These are phyloP conservation scores for Iodosphaeria phyllophila DNA, from an alignment of 2,329 filamentous ascomycete genomes.

Conservation along the genomic window DNA sequence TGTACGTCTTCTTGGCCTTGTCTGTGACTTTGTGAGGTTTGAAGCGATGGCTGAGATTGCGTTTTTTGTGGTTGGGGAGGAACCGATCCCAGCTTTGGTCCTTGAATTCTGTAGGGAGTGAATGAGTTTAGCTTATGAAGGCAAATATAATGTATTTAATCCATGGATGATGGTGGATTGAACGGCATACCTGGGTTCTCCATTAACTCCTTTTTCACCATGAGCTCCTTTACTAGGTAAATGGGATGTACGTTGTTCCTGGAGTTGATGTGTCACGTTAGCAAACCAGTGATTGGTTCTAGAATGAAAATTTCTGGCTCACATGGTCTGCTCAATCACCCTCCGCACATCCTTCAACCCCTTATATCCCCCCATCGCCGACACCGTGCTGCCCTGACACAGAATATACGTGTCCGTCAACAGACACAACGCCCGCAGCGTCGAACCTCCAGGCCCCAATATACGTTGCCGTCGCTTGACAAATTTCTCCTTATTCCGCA, in stretches of 20 bases:
- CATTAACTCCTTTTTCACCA: constrained; percentile 77
- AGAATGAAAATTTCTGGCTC: no score
- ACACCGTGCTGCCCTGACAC: constrained; percentile 78
- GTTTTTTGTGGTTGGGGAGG: constrained; percentile 92
- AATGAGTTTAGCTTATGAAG: no score
- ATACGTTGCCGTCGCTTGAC: constrained; percentile 89
- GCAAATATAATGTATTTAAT: no score
- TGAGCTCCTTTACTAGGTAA: constrained; percentile 53
- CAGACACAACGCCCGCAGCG: constrained; percentile 82
- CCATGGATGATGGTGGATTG: no score
- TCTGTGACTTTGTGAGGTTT: constrained; percentile 75
- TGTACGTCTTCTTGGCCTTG: constrained; percentile 88
- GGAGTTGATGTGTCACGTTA: no score
- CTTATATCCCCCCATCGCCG: constrained; percentile 81
- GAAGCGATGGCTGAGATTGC: constrained; percentile 66
- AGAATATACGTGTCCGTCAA: constrained; percentile 84
- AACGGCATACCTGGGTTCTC: constrained; percentile 74
- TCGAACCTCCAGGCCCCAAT: constrained; percentile 77
- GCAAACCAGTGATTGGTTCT: no score
- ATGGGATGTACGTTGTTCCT: constrained; percentile 86
- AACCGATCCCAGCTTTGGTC: constrained; percentile 95
- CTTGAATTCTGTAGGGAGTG: no score
- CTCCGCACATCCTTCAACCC: constrained; percentile 62
- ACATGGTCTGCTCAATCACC: constrained; percentile 91
- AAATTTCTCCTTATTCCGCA: constrained; percentile 87